These are phyloP conservation scores for Leccinum fibrillosum DNA, from an alignment of 768 basidiomycete species.

Conservation along the genomic window DNA sequence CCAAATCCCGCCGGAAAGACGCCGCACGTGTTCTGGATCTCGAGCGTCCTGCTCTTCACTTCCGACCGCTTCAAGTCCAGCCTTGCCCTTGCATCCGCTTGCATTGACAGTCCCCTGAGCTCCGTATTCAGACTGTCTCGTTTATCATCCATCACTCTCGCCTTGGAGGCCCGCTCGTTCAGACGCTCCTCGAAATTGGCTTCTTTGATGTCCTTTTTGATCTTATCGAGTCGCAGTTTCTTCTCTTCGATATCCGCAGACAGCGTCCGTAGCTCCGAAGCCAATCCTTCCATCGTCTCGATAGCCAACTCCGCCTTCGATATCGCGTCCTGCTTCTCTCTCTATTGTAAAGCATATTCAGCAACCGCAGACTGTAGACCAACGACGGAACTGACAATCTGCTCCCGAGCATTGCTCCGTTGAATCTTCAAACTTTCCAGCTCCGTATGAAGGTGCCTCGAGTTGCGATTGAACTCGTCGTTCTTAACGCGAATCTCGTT, in stretches of 20 bases:
- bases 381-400: constrained; percentile 45
- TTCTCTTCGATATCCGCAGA: constrained; percentile 71
- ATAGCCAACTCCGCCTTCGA: constrained; percentile 50
- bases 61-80: constrained; percentile 73
- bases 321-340: constrained; percentile 51
- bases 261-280: constrained; percentile 50
- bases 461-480: constrained; percentile 63
- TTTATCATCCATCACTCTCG: constrained; percentile 62
- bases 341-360: constrained; percentile 29
- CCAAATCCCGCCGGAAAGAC: background rate
- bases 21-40: constrained; percentile 67
- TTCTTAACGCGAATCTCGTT: constrained; percentile 55
- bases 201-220: constrained; percentile 53
- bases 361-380: background rate
- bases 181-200: constrained; percentile 67
- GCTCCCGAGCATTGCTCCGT: constrained; percentile 47
- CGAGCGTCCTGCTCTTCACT: constrained; percentile 56
- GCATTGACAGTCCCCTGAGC: constrained; percentile 64
- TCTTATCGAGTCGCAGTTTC: constrained; percentile 53
- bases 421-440: constrained; percentile 53
- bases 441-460: constrained; percentile 53
- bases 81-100: constrained; percentile 79
- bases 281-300: constrained; percentile 53
- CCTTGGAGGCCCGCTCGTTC: constrained; percentile 48
- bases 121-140: constrained; percentile 71